A percentile compares a stretch with the other conserved stretches of the same genome.
These are phyloP conservation scores for Camelina sativa DNA, from an alignment of 345 rosid species.

Conservation along the genomic window DNA sequence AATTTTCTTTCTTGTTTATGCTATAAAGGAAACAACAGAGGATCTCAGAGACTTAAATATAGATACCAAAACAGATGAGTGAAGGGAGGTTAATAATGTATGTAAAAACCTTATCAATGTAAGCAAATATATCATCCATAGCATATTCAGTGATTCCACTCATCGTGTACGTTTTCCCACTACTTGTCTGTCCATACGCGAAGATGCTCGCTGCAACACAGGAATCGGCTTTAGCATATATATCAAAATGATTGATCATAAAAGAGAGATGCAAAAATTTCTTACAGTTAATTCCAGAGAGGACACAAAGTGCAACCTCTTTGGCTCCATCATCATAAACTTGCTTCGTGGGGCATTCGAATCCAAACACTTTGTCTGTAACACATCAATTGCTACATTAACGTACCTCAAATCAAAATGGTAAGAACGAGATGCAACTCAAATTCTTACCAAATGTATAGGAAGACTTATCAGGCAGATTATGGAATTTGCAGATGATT, in stretches of 20 bases:
- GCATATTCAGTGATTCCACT: conserved; percentile 65
- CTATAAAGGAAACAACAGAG: conserved; percentile 50
- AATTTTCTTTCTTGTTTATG: conserved; percentile 67
- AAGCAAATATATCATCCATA: conserved; percentile 57
- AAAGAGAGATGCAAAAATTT: neutral
- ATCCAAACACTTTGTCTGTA: conserved; percentile 70
- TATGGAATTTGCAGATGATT: conserved; percentile 54
- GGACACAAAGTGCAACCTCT: conserved; percentile 62
- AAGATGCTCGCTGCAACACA: conserved; percentile 64
- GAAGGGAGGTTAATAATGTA: neutral
- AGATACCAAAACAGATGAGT: neutral
- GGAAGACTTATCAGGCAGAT: conserved; percentile 56
- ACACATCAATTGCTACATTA: neutral
- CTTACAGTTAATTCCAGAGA: conserved; percentile 75
- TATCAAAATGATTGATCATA: neutral
- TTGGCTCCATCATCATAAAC: conserved; percentile 71
- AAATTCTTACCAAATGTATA: conserved; percentile 58
- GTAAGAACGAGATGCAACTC: neutral
- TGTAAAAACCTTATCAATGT: conserved; percentile 61
- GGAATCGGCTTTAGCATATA: neutral
- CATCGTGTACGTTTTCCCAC: conserved; percentile 91
- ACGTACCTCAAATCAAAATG: conserved; percentile 1
- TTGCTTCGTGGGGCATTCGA: conserved; percentile 51
- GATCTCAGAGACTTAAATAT: neutral
- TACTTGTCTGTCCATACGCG: conserved; percentile 83